Percentiles rank a stretch among this genome's conserved stretches.
phyloP scores from a whole-genome alignment of 139 green algal genomes.

The Coelastrella sp. region DNA sequence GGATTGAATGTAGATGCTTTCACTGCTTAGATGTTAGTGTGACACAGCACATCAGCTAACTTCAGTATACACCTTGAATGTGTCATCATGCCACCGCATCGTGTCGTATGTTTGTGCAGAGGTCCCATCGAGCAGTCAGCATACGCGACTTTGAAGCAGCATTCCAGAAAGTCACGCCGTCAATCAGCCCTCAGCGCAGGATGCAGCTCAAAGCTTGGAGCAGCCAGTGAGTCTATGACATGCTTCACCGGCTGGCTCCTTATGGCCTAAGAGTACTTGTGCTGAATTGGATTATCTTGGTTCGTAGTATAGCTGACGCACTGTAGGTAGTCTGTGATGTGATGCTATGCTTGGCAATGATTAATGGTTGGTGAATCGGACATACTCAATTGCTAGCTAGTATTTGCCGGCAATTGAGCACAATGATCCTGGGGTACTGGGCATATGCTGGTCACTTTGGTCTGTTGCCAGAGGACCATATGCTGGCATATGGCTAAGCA shows the following conservation, averaged over 20 bases:
- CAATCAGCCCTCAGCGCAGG: background rate
- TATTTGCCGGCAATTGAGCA: no score
- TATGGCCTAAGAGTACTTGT: background rate
- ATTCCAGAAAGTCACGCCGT: background rate
- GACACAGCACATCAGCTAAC: background rate
- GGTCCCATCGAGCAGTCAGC: slow-evolving; percentile 3
- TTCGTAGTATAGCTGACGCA: background rate
- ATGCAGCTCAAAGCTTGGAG: slow-evolving; percentile 26
- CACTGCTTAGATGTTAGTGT: background rate
- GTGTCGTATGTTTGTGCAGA: background rate
- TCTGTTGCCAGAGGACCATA: no score
- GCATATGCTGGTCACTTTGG: no score
- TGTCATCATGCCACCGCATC: background rate
- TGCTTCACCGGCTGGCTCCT: no score
- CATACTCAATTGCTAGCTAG: no score
- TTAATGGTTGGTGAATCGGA: no score
- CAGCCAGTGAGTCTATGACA: no score
- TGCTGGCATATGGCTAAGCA: no score
- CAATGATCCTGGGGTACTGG: no score
- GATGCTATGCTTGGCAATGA: no score
- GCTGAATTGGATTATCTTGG: background rate
- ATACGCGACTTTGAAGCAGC: slow-evolving; percentile 36
- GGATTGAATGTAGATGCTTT: no score
- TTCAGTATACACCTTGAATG: no score
- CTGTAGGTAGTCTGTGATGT: background rate